These are phyloP conservation scores for Sodiomyces alkalinus DNA, from an alignment of 2,329 filamentous ascomycete species.

Conservation along the genomic window DNA sequence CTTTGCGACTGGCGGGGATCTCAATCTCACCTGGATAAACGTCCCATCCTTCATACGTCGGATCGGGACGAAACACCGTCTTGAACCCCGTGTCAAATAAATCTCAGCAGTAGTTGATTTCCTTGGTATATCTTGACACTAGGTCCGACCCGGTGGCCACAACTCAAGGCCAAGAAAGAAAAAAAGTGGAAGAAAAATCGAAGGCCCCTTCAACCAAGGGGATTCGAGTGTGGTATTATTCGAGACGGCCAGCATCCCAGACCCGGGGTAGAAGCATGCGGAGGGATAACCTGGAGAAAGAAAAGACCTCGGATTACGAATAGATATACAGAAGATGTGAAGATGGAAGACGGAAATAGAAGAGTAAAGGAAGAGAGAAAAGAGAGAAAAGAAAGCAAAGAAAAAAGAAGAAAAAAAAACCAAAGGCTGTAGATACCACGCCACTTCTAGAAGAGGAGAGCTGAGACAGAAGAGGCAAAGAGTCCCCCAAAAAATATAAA, in stretches of 20 bases:
- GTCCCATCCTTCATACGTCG: constrained; percentile 10
- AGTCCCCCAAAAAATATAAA: not conserved
- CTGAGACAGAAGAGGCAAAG: not conserved
- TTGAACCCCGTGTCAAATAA: too few species aligned
- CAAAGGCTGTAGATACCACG: too few species aligned
- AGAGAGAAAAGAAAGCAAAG: not conserved
- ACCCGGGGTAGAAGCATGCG: not conserved
- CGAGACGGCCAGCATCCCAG: constrained; percentile 2
- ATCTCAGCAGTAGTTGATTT: too few species aligned
- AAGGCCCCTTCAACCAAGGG: too few species aligned
- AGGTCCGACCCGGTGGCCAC: not conserved
- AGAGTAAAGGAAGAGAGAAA: constrained; percentile 1
- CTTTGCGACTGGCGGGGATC: too few species aligned
- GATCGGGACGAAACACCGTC: not conserved
- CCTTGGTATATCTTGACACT: not conserved
- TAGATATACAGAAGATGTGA: constrained; percentile 3
- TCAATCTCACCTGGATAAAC: constrained; percentile 5
- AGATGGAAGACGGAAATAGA: constrained; percentile 1
- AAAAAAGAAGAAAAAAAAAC: too few species aligned
- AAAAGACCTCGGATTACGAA: not conserved
- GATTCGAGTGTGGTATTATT: too few species aligned
- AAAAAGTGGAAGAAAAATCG: too few species aligned
- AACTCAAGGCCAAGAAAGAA: too few species aligned
- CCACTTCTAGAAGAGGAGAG: too few species aligned
- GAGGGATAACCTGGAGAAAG: not conserved